A percentile compares a stretch with the other conserved stretches of the same genome.
Conservation (phyloP, 176 grass and related monocot species). For the Aegilops tauschii region DNA sequence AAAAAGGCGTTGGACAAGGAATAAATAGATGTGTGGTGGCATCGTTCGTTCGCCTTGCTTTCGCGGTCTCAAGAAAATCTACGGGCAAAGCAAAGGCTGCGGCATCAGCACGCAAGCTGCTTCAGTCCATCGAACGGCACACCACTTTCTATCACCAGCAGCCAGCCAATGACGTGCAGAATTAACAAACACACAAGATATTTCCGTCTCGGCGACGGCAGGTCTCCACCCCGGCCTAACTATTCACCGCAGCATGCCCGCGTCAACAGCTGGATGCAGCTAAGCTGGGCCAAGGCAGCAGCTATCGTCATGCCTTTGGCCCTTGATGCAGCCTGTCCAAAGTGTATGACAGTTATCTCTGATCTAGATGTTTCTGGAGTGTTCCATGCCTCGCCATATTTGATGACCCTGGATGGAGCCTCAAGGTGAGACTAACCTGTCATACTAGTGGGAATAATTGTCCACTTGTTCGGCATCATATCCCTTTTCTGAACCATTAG, state of each 20-base stretch:
- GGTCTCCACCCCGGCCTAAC: background rate
- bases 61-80: too few relatives aligned
- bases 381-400: background rate
- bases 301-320: background rate
- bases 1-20: too few relatives aligned
- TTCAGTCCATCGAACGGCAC: background rate
- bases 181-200: background rate
- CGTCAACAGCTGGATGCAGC: background rate
- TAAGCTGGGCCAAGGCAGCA: background rate
- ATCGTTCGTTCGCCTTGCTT: too few relatives aligned
- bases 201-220: background rate
- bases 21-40: too few relatives aligned
- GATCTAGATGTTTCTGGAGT: constrained; percentile 2
- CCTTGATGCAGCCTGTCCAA: background rate
- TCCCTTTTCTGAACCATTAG: constrained; percentile 10
- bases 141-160: background rate
- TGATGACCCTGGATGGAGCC: background rate
- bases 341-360: background rate
- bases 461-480: background rate
- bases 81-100: background rate
- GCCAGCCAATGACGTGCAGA: background rate
- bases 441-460: background rate
- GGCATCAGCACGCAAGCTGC: background rate
- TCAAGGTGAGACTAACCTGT: background rate
- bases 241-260: background rate